Conservation (phyloP, 176 grass and related monocot genomes). For the Aegilops tauschii region DNA sequence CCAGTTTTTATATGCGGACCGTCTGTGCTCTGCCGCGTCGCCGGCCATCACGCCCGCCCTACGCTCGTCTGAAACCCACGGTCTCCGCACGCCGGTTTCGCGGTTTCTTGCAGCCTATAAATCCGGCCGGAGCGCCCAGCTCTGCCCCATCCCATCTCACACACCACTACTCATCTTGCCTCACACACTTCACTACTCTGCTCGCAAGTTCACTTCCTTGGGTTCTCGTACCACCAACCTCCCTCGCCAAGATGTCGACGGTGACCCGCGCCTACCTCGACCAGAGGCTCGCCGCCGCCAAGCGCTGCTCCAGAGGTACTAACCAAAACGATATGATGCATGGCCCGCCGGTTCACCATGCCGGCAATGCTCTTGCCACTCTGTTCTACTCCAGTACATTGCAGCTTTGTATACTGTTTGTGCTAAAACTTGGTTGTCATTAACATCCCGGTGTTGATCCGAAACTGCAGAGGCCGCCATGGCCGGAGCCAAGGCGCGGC, state of each 20-base stretch:
- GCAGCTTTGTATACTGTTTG: too few species aligned
- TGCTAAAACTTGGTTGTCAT: too few species aligned
- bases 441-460: too few species aligned
- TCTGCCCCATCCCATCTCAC: neutral
- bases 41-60: too few species aligned
- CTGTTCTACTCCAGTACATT: too few species aligned
- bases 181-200: too few species aligned
- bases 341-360: too few species aligned
- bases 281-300: constrained; percentile 69
- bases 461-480: constrained; percentile 48
- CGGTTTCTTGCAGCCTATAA: neutral
- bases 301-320: constrained; percentile 62
- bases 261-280: constrained; percentile 58
- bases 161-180: too few species aligned
- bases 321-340: neutral
- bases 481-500: constrained; percentile 57
- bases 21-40: neutral
- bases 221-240: too few species aligned
- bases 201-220: too few species aligned
- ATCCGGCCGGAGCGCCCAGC: neutral
- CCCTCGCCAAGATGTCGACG: constrained; percentile 20
- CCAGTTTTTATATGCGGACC: neutral
- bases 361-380: too few species aligned
- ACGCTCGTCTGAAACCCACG: neutral
- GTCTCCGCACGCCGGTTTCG: neutral